Base-by-base conservation (phyloP, 345 rosid genomes). In the Reutealis trisperma region DNA sequence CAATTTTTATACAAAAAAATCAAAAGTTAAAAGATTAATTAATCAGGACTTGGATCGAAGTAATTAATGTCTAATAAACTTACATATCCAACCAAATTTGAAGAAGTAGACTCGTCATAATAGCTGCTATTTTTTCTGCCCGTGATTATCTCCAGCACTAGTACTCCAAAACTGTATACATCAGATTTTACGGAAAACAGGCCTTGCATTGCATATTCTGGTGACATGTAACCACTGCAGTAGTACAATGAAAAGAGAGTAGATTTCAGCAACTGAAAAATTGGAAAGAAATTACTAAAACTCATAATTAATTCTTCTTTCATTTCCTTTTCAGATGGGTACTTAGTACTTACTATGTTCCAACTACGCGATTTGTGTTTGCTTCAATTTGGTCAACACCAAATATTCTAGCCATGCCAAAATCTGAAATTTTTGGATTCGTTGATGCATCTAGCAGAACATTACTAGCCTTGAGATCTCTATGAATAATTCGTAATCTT, bases 21-120 rank as follows among this genome's bases (percentile, higher is more conserved):
- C 21, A 32, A 12, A 24, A 22, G 22, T 47, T 8, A 47, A 47
- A 47, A 47, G 51, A 47, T 47, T 10, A 47, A 13, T 59, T 15
- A 11, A 4, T 5, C 0, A 57, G 4, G 22, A 7, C 14, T 44
- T n/a, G 0, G 0, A 37, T 69, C 6, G 34, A 5, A 16, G 58
- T 27, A 5, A 11, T 51, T 24, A 8, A 49, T 19, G 5, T 45
- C 13, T 41, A 41, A 22, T 57, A 63, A 45, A 84, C 93, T 93
- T 83, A 89, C 94, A 78, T 86, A 84, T 75, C 92, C 89, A 11
- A 90, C 82, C 62, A 93, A 57, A 72, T 75, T 87, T 2, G 86
- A 73, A 67, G 82, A 61, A 0, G 45, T 67, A 1, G 22, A 25
- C 61, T 79, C 71, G 7, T 57, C 65, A 21, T 75, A 81, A 47